These are phyloP conservation scores for Capsicum rhomboideum DNA, from an alignment of 257 asterid genomes.

Conservation along the genomic window DNA sequence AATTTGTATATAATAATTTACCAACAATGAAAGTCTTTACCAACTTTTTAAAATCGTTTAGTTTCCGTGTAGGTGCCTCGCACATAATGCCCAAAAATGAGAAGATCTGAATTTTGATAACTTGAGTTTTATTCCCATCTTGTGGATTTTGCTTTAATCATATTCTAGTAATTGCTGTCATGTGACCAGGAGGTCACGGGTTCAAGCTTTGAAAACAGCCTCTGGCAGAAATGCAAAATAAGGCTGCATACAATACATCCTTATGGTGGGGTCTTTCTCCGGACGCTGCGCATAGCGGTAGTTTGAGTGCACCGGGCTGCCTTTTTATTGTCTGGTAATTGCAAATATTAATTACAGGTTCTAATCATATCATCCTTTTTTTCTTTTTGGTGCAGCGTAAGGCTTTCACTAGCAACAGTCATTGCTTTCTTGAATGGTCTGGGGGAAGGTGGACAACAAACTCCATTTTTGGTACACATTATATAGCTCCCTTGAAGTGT, in stretches of 20 bases:
- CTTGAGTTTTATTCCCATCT: not conserved
- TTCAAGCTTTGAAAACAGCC: too few species aligned
- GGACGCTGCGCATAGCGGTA: too few species aligned
- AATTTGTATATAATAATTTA: not conserved
- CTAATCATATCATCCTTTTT: not conserved
- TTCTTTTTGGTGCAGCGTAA: constrained; percentile 24
- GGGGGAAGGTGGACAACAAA: constrained; percentile 52
- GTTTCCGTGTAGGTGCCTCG: too few species aligned
- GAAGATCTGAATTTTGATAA: not conserved
- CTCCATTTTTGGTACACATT: constrained; percentile 42
- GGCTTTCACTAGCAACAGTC: constrained; percentile 43
- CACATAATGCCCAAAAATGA: not conserved
- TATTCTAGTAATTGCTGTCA: not conserved
- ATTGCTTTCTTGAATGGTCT: constrained; percentile 53
- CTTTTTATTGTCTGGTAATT: not conserved
- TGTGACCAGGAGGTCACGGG: too few species aligned
- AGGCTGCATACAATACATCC: too few species aligned
- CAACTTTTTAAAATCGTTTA: not conserved
- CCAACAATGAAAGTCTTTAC: not conserved
- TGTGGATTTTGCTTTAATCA: not conserved
- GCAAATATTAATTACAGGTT: not conserved
- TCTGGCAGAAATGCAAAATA: too few species aligned
- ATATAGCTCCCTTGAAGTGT: not conserved
- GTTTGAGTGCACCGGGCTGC: too few species aligned
- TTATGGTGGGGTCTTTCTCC: too few species aligned